A percentile compares a stretch with the other conserved stretches of the same genome.
Conservation (phyloP, 805 yeast genomes). For the Myxozyma neotropica region DNA sequence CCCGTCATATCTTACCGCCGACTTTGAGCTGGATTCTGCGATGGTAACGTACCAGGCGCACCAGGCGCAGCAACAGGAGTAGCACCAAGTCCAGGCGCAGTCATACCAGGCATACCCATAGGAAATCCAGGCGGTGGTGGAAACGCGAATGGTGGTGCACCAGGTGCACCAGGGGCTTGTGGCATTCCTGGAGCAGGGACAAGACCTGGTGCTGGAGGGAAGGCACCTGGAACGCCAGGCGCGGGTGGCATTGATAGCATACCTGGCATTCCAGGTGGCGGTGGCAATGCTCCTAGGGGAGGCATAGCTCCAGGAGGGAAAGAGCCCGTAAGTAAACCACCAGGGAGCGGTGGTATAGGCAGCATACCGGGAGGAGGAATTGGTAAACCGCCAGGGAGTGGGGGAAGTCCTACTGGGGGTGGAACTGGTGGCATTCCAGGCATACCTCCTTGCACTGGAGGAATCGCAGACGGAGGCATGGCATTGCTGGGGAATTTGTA, state of each 20-base stretch:
- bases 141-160: neutral
- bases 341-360: constrained; percentile 18
- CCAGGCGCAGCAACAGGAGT: neutral
- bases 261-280: constrained; percentile 12
- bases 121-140: constrained; percentile 15
- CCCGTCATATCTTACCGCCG: too few relatives aligned
- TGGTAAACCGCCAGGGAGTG: constrained; percentile 6
- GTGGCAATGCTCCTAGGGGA: neutral
- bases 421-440: constrained; percentile 16
- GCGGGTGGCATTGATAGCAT: constrained; percentile 8
- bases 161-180: constrained; percentile 11
- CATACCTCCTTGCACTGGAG: neutral
- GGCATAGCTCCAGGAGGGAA: constrained; percentile 8
- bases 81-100: neutral
- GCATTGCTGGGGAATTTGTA: constrained; percentile 23
- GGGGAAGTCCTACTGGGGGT: constrained; percentile 11
- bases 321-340: constrained; percentile 2
- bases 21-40: neutral
- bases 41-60: neutral
- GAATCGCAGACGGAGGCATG: constrained; percentile 6
- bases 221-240: constrained; percentile 2
- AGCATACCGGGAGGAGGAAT: constrained; percentile 27
- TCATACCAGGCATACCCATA: constrained; percentile 6
- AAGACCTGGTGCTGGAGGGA: constrained; percentile 6
- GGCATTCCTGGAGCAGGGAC: neutral